phyloP scores from a whole-genome alignment of 768 basidiomycete species.

The Auricularia auricula-judae region DNA sequence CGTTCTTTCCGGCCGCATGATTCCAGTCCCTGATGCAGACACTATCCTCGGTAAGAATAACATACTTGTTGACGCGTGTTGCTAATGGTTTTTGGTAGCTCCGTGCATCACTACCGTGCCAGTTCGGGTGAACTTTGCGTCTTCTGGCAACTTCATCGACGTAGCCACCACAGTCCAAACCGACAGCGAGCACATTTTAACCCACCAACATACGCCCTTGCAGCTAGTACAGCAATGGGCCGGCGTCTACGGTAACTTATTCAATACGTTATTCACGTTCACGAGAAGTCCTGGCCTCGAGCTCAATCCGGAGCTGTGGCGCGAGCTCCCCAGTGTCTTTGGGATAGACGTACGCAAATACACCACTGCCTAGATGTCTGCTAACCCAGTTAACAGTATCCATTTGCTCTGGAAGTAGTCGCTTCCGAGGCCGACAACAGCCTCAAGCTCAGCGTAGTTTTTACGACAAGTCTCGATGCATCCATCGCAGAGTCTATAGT shows the following conservation, averaged over 20 bases:
- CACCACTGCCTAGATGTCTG: not conserved
- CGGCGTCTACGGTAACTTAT: not conserved
- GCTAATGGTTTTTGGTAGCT: not conserved
- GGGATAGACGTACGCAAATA: not conserved
- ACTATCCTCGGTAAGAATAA: not conserved
- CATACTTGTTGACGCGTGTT: not conserved
- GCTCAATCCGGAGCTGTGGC: not conserved
- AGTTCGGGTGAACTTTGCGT: not conserved
- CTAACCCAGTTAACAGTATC: not conserved
- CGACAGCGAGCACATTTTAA: not conserved
- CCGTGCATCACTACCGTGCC: not conserved
- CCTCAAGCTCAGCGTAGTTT: not conserved
- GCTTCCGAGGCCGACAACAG: not conserved
- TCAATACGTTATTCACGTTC: not conserved
- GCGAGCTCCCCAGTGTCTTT: not conserved
- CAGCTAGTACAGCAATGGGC: not conserved
- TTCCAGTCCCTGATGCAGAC: not conserved
- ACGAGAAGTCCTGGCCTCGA: not conserved
- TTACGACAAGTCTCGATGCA: not conserved
- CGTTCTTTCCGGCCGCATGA: not conserved
- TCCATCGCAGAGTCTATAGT: not conserved
- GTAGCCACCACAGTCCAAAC: not conserved
- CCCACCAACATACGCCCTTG: not conserved
- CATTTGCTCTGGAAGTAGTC: not conserved
- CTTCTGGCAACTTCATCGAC: not conserved